Base-by-base conservation (phyloP, 192 early-diverging fungal species). In the Coemansia sp. region DNA sequence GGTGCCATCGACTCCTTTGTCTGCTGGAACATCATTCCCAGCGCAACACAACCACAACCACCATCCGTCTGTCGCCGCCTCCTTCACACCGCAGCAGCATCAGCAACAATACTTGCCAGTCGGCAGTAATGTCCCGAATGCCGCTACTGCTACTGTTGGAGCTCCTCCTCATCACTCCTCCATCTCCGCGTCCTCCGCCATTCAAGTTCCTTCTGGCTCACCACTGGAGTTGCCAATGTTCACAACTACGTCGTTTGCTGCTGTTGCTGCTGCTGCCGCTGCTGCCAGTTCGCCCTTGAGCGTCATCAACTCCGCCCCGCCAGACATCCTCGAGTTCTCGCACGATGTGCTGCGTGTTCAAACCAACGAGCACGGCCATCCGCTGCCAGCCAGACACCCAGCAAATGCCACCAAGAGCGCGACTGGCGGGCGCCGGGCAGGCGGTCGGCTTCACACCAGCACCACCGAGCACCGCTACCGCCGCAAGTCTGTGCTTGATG, bases 381-480 rank as follows among this genome's bases (percentile, higher is more conserved):
- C 52, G 0, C 17, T 20, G 19, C 33, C 44, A 9, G 42, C 58
- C 14, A 60, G 29, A 11, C 17, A 30, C 19, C 4, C 55, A 14
- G 6, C 17, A 13, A 56, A 23, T 19, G n/a, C n/a, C n/a, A 29
- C 54, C 55, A 67, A 66, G 56, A 22, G 31, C 50, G 25, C 48
- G 0, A 30, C 52, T 23, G 27, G 9, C n/a, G n/a, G n/a, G 1
- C 44, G 54, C 13, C 59, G 62, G n/a, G 61, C 61, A 17, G 57
- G n/a, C n/a, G n/a, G 19, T 40, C 75, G 75, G 7, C 64, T 52
- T 38, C 59, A 63, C 60, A 60, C 60, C 30, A 59, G 77, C 31
- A 80, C 77, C 11, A 80, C 77, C 19, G 77, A 80, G 64, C 77
- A 80, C 64, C 71, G 71, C 48, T 80, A 80, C 68, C 77, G 77